A percentile compares a stretch with the other conserved stretches of the same genome.
Evolutionary conservation across 305 asterid species (phyloP).

Genomic region (Coffea humblotiana): DNA sequence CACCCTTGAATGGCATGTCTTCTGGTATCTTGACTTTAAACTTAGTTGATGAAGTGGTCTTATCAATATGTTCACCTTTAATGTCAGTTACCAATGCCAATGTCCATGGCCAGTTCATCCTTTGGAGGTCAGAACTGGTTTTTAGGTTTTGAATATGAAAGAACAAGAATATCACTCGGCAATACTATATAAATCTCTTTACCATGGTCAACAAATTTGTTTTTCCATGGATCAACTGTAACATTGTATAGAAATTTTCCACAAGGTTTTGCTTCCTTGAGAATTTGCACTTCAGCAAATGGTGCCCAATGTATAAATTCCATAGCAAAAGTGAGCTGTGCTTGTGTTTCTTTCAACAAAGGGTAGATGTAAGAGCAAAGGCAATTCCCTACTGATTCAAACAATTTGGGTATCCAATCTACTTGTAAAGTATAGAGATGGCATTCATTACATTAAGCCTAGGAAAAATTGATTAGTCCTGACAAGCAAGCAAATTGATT

Average conservation of each 20-base stretch:
- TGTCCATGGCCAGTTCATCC: conserved; percentile 32
- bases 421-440: conserved; percentile 29
- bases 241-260: conserved; percentile 19
- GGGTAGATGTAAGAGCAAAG: conserved; percentile 42
- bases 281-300: conserved; percentile 34
- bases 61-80: conserved; percentile 30
- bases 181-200: conserved; percentile 52
- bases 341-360: conserved; percentile 60
- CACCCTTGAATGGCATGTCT: conserved; percentile 21
- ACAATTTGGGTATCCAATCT: conserved; percentile 38
- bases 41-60: conserved; percentile 16
- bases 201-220: conserved; percentile 33
- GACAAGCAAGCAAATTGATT: too few species aligned
- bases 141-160: conserved; percentile 51
- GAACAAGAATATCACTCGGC: conserved; percentile 57
- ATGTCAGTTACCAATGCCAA: conserved; percentile 45
- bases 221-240: conserved; percentile 43
- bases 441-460: neutral
- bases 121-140: conserved; percentile 36
- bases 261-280: neutral
- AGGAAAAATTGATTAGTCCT: too few species aligned
- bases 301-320: conserved; percentile 42
- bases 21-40: conserved; percentile 38
- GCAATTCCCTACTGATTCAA: conserved; percentile 34
- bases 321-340: conserved; percentile 40